A percentile compares a stretch with the other conserved stretches of the same genome.
Conservation (phyloP, 192 early-diverging fungal genomes). For the Cetraspora pellucida region DNA sequence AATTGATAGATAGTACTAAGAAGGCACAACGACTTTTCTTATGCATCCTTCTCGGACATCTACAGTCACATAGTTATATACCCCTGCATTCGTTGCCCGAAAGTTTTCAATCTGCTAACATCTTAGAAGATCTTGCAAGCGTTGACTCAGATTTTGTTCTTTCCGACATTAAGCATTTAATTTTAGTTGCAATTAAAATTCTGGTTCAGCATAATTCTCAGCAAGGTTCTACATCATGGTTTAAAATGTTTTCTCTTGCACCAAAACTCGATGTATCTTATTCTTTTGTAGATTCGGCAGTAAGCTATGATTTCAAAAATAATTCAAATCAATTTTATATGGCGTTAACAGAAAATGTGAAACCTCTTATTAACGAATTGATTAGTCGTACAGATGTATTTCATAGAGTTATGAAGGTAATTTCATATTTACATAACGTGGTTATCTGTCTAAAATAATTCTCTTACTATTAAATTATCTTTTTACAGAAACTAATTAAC, state of each 20-base stretch:
- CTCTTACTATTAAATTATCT: too few species aligned
- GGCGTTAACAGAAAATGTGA: too few species aligned
- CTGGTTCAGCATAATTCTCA: not conserved
- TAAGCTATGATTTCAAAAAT: too few species aligned
- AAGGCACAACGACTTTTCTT: not conserved
- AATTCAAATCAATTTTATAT: too few species aligned
- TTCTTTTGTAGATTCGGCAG: not conserved
- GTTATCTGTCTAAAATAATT: too few species aligned
- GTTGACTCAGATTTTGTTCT: not conserved
- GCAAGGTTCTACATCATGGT: not conserved
- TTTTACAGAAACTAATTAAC: too few species aligned
- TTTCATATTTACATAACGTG: too few species aligned
- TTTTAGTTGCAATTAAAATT: not conserved
- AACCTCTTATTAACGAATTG: too few species aligned
- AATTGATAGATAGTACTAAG: not conserved
- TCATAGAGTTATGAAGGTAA: too few species aligned
- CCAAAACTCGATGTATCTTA: not conserved
- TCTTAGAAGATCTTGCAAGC: not conserved
- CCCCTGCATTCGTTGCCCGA: not conserved
- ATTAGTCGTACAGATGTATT: too few species aligned
- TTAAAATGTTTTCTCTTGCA: not conserved
- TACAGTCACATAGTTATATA: not conserved
- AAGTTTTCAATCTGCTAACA: not conserved
- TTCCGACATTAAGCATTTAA: not conserved
- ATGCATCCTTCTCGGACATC: not conserved